phyloP scores from a whole-genome alignment of 2,329 filamentous ascomycete genomes.

The Aspergillus fumigatiaffinis region DNA sequence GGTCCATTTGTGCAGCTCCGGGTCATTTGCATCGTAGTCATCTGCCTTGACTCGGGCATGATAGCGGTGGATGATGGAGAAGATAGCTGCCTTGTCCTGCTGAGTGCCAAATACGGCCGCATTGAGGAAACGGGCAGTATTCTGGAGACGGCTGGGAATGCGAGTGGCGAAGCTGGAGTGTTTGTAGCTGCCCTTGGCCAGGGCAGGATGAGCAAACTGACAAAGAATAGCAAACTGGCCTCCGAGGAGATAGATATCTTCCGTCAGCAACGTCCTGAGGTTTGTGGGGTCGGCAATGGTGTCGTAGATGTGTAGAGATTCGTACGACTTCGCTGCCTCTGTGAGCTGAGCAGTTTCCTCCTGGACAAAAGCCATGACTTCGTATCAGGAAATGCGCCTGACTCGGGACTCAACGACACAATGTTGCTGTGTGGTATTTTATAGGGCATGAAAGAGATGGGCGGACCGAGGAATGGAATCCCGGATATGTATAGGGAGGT shows the following conservation, averaged over 20 bases:
- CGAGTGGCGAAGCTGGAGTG: conserved; percentile 24
- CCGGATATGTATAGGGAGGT: not conserved
- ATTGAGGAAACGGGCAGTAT: conserved; percentile 23
- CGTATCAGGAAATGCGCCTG: too few relatives aligned
- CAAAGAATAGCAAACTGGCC: conserved; percentile 20
- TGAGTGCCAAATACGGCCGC: conserved; percentile 21
- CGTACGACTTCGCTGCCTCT: too few relatives aligned
- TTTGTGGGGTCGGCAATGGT: conserved; percentile 2
- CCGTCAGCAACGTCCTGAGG: not conserved
- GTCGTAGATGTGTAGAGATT: not conserved
- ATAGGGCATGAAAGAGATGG: too few relatives aligned
- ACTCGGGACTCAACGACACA: too few relatives aligned
- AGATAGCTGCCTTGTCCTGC: conserved; percentile 23
- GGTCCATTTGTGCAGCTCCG: conserved; percentile 27
- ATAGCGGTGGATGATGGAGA: conserved; percentile 21
- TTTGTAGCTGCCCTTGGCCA: conserved; percentile 22
- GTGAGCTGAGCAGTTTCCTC: too few relatives aligned
- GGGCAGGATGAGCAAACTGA: conserved; percentile 24
- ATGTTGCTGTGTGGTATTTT: too few relatives aligned
- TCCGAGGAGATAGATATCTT: conserved; percentile 11
- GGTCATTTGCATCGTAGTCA: conserved; percentile 24
- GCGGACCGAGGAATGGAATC: too few relatives aligned
- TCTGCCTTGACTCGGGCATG: conserved; percentile 22
- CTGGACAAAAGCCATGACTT: too few relatives aligned
- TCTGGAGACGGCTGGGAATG: conserved; percentile 21